phyloP scores from a whole-genome alignment of 352 stramenopile species.

The Albugo candida region DNA sequence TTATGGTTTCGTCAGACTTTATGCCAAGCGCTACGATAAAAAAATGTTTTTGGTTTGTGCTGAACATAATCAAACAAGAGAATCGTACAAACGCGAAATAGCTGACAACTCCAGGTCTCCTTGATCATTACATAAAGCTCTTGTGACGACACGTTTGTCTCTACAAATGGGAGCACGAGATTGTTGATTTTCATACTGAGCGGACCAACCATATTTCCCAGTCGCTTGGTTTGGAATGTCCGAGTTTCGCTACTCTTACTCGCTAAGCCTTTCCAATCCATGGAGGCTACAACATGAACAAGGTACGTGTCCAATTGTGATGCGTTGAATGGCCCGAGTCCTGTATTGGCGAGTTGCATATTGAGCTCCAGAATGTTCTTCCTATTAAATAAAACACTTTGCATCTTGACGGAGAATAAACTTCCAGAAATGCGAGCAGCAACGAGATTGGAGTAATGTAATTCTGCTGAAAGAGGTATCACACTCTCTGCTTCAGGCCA shows the following conservation, averaged over 20 bases:
- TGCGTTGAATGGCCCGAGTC: slow-evolving; percentile 11
- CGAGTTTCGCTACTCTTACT: slow-evolving; percentile 7
- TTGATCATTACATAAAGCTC: slow-evolving; percentile 24
- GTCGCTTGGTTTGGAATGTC: not conserved
- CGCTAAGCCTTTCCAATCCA: slow-evolving; percentile 8
- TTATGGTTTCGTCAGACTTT: not conserved
- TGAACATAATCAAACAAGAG: not conserved
- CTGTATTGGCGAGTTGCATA: slow-evolving; percentile 18
- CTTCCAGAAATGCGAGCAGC: slow-evolving; percentile 26
- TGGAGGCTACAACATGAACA: slow-evolving; percentile 14
- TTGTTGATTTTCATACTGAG: no score
- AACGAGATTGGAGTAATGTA: slow-evolving; percentile 62
- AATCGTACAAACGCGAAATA: slow-evolving; percentile 28
- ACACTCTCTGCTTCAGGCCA: slow-evolving; percentile 39
- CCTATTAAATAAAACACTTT: slow-evolving; percentile 6
- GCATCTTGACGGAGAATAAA: slow-evolving; percentile 28
- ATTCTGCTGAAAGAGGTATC: slow-evolving; percentile 28
- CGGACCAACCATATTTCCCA: slow-evolving; percentile 1
- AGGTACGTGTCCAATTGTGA: slow-evolving; percentile 19
- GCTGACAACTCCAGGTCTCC: slow-evolving; percentile 26
- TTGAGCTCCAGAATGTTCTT: slow-evolving; percentile 11
- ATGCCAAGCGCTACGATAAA: slow-evolving; percentile 7
- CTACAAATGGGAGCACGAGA: not conserved
- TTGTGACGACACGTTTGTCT: slow-evolving; percentile 4
- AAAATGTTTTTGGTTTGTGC: not conserved